A percentile compares a stretch with the other conserved stretches of the same genome.
phyloP scores from a whole-genome alignment of 179 eudicot genomes.

The Patellifolia procumbens region DNA sequence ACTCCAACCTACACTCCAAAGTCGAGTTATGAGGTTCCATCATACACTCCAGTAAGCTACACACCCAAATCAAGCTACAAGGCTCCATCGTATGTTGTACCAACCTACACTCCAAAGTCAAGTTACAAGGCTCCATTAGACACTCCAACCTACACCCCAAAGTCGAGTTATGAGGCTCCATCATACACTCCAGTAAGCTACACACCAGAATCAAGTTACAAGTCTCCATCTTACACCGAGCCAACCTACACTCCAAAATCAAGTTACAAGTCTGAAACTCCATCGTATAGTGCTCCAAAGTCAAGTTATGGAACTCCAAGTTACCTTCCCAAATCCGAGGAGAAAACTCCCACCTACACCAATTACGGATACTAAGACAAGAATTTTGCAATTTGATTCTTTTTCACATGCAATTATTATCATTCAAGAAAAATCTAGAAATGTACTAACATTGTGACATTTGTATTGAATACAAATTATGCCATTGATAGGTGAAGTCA shows the following conservation, averaged over 20 bases:
- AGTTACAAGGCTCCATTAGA: neutral
- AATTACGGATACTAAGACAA: no score
- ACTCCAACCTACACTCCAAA: neutral
- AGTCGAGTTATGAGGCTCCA: conserved; percentile 13
- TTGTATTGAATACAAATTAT: no score
- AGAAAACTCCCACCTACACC: no score
- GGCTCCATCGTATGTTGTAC: neutral
- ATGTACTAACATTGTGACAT: no score
- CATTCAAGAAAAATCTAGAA: no score
- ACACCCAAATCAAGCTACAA: neutral
- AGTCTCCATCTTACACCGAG: neutral
- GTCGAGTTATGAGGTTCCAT: neutral
- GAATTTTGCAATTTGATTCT: no score
- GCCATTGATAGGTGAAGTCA: no score
- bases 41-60: neutral
- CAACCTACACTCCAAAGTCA: neutral
- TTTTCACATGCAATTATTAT: no score
- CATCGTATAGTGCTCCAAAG: neutral
- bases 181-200: neutral
- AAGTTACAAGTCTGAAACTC: neutral
- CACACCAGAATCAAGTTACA: conserved; percentile 11
- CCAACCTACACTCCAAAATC: no score
- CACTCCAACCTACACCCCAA: neutral
- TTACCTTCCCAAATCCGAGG: no score
- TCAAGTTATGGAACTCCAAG: conserved; percentile 13